Evolutionary conservation across 306 rosid species (phyloP).

Genomic region (Rosa rugosa): DNA sequence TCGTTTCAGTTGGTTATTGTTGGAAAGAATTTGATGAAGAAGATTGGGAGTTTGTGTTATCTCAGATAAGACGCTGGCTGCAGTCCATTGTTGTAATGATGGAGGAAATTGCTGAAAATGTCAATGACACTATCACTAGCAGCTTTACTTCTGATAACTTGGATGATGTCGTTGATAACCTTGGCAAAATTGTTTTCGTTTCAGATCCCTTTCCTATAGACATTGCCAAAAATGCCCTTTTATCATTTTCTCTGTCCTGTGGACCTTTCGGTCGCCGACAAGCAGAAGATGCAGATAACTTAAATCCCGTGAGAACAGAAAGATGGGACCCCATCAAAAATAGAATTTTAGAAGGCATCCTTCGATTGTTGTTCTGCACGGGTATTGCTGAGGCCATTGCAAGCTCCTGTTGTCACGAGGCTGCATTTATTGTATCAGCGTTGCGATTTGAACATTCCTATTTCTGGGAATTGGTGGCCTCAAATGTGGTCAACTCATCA

Average conservation of each 20-base stretch:
- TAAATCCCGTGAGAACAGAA: constrained; percentile 46
- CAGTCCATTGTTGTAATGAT: constrained; percentile 74
- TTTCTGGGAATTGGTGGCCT: constrained; percentile 88
- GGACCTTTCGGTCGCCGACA: constrained; percentile 52
- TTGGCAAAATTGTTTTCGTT: constrained; percentile 54
- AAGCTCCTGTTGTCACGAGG: constrained; percentile 54
- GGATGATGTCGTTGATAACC: constrained; percentile 33
- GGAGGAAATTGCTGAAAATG: constrained; percentile 85
- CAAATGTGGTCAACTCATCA: constrained; percentile 64
- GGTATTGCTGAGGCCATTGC: constrained; percentile 89
- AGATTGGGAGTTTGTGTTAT: constrained; percentile 83
- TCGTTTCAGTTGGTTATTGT: constrained; percentile 86
- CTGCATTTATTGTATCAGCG: constrained; percentile 64
- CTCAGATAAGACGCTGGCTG: constrained; percentile 75
- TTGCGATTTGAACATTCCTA: constrained; percentile 55
- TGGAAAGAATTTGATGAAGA: constrained; percentile 76
- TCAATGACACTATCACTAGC: constrained; percentile 50
- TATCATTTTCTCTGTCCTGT: constrained; percentile 64
- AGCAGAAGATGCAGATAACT: constrained; percentile 43
- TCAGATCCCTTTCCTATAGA: constrained; percentile 58
- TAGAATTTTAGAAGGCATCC: constrained; percentile 80
- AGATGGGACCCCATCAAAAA: constrained; percentile 61
- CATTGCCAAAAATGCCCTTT: constrained; percentile 80
- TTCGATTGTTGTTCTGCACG: constrained; percentile 83
- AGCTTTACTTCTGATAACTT: constrained; percentile 39